phyloP scores from a whole-genome alignment of 768 basidiomycete genomes.

The Serendipita sp. region DNA sequence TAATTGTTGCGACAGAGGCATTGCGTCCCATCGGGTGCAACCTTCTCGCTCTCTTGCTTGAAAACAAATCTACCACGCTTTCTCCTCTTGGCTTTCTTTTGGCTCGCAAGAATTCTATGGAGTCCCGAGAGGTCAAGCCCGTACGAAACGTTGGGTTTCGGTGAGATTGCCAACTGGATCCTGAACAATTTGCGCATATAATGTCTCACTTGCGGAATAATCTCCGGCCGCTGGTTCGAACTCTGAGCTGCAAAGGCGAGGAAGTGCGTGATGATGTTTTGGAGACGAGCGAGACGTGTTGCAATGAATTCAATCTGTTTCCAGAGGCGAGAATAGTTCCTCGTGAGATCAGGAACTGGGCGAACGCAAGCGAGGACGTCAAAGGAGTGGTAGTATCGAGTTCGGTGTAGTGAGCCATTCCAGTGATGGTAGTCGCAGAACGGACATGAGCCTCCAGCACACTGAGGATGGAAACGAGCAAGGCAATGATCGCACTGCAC shows the following conservation, averaged over 20 bases:
- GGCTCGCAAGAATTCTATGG: slow-evolving; percentile 62
- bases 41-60: slow-evolving; percentile 5
- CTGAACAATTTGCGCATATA: slow-evolving; percentile 83
- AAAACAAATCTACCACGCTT: slow-evolving; percentile 10
- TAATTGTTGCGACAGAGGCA: background rate
- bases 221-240: slow-evolving; percentile 56
- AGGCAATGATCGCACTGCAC: slow-evolving; percentile 84
- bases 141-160: slow-evolving; percentile 63
- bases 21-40: slow-evolving; percentile 9
- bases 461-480: slow-evolving; percentile 71
- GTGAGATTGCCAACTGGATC: slow-evolving; percentile 78
- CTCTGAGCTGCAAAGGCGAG: slow-evolving; percentile 52
- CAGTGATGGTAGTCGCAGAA: slow-evolving; percentile 87
- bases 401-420: slow-evolving; percentile 72
- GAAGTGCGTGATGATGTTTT: slow-evolving; percentile 63
- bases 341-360: slow-evolving; percentile 68
- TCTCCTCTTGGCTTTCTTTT: slow-evolving; percentile 14
- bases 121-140: slow-evolving; percentile 69
- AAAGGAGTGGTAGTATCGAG: slow-evolving; percentile 51
- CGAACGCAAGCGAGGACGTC: slow-evolving; percentile 45
- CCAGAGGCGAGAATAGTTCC: slow-evolving; percentile 65
- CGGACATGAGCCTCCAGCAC: slow-evolving; percentile 81
- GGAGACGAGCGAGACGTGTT: slow-evolving; percentile 60
- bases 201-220: slow-evolving; percentile 69
- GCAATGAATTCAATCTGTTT: slow-evolving; percentile 66